These are phyloP conservation scores for Lophium mytilinum DNA, from an alignment of 495 filamentous ascomycete genomes.

Conservation along the genomic window DNA sequence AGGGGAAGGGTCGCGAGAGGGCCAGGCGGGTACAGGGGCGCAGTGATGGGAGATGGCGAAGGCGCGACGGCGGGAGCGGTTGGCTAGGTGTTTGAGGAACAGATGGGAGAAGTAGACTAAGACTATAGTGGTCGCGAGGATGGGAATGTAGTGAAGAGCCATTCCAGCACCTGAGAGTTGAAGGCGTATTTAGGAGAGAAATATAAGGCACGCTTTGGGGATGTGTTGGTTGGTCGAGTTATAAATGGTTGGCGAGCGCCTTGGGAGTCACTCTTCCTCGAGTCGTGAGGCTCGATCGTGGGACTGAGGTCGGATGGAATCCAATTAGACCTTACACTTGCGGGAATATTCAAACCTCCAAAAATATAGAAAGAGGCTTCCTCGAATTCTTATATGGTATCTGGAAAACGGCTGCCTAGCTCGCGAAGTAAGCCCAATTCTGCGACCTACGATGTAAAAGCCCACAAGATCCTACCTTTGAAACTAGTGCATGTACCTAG, in stretches of 20 bases:
- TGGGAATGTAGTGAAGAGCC: background rate
- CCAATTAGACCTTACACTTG: no score
- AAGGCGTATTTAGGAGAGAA: background rate
- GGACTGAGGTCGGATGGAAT: no score
- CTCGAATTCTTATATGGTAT: no score
- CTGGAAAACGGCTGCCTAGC: no score
- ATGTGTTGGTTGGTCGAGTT: background rate
- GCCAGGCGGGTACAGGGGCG: background rate
- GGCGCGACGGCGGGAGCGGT: slow-evolving; percentile 1
- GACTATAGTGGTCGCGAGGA: background rate
- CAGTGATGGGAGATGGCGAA: slow-evolving; percentile 25
- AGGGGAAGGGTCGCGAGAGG: no score
- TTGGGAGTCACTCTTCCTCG: background rate
- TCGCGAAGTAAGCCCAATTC: no score
- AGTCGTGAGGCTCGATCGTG: background rate
- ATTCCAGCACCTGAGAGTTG: background rate
- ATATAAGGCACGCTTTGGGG: background rate
- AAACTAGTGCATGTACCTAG: no score
- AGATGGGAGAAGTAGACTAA: slow-evolving; percentile 7
- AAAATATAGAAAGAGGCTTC: no score
- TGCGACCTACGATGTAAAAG: no score
- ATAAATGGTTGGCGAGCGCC: background rate
- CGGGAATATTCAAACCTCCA: no score
- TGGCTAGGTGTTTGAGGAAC: slow-evolving; percentile 13
- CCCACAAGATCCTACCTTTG: no score